Base-by-base conservation (phyloP, 805 yeast genomes). In the Wickerhamiella cacticola region DNA sequence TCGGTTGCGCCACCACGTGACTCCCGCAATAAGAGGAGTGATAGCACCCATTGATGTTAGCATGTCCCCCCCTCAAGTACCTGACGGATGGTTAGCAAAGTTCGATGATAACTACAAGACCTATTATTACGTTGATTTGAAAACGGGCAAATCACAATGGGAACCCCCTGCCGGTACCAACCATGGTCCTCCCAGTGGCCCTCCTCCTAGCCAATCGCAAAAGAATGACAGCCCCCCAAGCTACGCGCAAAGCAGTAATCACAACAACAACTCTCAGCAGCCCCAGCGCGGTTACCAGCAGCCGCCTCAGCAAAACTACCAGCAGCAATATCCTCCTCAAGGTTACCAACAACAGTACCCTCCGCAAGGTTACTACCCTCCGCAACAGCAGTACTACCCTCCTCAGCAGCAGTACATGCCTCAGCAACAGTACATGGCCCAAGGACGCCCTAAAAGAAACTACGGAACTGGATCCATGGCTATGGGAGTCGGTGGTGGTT, bases 141-240 rank as follows among this genome's bases (percentile, higher is more conserved):
- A 70, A 13, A 75, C 84, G 12, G 80, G 82, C 51, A 68, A 76
- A 55, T 84, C 95, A 0, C 96, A 87, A 63, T 89, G 97, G 97
- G 95, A 84, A 46, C 76, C 79, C 12, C 96, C 96, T 13, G 48
- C 21, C 43, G 52, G 24, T 43, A 51, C 43, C 34, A 53, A 13
- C 45, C 5, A 24, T 15, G 48, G 43, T 15, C 41, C 48, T 18
- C 41, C 51, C 26, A 1, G 24, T 10, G 39, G 47, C 15, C 48
- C 47, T 25, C 41, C 49, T 12, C 43, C 49, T n/a, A 29, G 41
- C 35, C 21, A 24, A n/a, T 28, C 34, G 22, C 26, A 19, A n/a
- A 41, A 29, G 25, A 33, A n/a, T 21, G 45, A 44, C 19, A 39
- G 40, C n/a, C 51, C 51, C 16, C 51, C 52, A 40, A 16, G 46